Evolutionary conservation across 306 rosid species (phyloP).

Genomic region (Comarum palustre): DNA sequence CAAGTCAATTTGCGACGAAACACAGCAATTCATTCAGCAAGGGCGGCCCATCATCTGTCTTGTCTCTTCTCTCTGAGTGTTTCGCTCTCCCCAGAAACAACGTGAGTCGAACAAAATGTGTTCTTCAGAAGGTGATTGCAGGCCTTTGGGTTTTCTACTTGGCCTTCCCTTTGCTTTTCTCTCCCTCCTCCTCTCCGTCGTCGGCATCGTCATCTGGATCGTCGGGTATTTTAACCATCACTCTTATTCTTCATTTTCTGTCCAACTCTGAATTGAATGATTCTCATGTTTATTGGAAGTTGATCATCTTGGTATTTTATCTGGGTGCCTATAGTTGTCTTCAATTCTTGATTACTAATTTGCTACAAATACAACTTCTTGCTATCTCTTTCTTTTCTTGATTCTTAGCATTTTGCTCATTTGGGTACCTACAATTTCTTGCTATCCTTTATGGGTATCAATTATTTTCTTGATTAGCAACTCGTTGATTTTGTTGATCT

Average conservation of each 20-base stretch:
- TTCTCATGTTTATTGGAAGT: neutral
- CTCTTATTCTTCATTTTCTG: neutral
- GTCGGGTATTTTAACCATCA: constrained; percentile 45
- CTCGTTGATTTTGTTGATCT: neutral
- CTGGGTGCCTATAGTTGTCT: constrained; percentile 10
- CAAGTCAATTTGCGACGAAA: neutral
- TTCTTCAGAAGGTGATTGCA: constrained; percentile 69
- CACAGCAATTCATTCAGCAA: too few species aligned
- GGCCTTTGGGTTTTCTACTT: constrained; percentile 83
- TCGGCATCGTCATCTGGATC: constrained; percentile 70
- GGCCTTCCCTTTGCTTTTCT: constrained; percentile 89
- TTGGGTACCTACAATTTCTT: constrained; percentile 1
- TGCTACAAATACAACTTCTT: neutral
- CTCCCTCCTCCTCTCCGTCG: constrained; percentile 59
- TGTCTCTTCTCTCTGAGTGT: neutral
- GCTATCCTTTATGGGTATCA: neutral
- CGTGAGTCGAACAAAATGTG: constrained; percentile 43
- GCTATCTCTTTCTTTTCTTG: neutral
- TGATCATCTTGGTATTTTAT: constrained; percentile 13
- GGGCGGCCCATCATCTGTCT: neutral
- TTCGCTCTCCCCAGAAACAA: neutral
- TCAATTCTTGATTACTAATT: neutral
- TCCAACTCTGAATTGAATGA: too few species aligned
- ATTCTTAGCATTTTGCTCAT: neutral
- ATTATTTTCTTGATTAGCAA: neutral